Base-by-base conservation (phyloP, 2,329 filamentous ascomycete genomes). In the Incumbomyces delicatus region DNA sequence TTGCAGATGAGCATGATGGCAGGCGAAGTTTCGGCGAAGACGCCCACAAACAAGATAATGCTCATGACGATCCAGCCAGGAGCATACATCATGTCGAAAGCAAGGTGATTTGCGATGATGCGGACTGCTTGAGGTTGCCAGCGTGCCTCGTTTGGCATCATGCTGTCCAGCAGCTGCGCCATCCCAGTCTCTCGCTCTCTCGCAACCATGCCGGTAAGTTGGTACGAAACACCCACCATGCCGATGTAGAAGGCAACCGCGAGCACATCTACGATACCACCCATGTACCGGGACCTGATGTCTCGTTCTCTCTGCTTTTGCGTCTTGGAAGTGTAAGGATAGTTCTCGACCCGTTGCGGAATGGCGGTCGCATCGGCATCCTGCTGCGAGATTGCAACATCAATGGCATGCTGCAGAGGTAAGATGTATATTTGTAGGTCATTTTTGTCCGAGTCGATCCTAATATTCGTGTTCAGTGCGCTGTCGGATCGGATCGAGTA, bases 181-280 rank as follows among this genome's bases (percentile, higher is more conserved):
- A 95, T 92, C 48, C 88, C 89, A 13, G 80, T 72, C 67, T 95
- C 89, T 47, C 89, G 74, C 66, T 95, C 89, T 1, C 81, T 80
- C 6, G 89, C 88, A 61, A 94, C 82, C 57, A 89, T 80, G 7
- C 89, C 89, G 0, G 87, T 86, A 47, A 94, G 71, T 58, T 95
- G 88, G 61, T 95, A 95, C 32, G 82, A 83, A 20, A 95, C 77
- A 46, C 86, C 87, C 38, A 92, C 80, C 46, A 92, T 75, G 16
- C 81, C 83, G 41, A 88, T 78, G 57, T 94, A 80, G 60, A 94
- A 87, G 1, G 81, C 81, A 16, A 94, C 80, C 13, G 74, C 87
- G 53, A 95, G 72, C 53, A 87, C 85, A 55, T 83, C 79, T 58
- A 85, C 82, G 49, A 95, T 76, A 2, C 80, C 73, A 1, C 73